Percentiles rank a stretch among this genome's conserved stretches.
These are phyloP conservation scores for Apiotrichum mycotoxinovorans DNA, from an alignment of 1,284 basidiomycete species.

Conservation along the genomic window DNA sequence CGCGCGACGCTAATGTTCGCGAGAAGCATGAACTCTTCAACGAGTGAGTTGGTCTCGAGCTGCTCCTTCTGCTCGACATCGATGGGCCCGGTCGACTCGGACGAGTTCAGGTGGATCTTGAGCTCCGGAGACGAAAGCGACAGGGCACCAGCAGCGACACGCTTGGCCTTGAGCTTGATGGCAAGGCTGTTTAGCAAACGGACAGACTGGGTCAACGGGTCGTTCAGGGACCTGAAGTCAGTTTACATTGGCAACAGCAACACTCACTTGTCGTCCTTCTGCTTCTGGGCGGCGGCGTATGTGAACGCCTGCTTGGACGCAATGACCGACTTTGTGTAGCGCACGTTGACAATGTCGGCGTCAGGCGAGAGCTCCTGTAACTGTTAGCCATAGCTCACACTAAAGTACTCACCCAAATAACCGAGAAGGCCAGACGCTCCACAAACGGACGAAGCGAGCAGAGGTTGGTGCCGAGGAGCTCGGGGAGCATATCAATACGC, in stretches of 20 bases:
- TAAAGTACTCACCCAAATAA: conserved; percentile 76
- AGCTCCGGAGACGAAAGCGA: conserved; percentile 98
- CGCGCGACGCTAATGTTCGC: conserved; percentile 92
- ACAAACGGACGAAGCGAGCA: conserved; percentile 92
- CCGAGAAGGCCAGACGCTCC: conserved; percentile 91
- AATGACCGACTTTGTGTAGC: conserved; percentile 95
- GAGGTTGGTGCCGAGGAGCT: conserved; percentile 89
- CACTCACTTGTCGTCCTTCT: conserved; percentile 88
- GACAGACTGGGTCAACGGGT: conserved; percentile 82
- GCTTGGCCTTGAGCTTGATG: conserved; percentile 74
- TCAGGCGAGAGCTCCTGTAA: conserved; percentile 74
- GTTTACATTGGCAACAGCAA: conserved; percentile 11
- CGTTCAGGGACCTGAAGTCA: conserved; percentile 61
- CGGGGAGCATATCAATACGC: conserved; percentile 97
- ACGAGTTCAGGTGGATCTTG: conserved; percentile 88
- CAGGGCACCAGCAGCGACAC: conserved; percentile 91
- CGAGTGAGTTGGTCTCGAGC: conserved; percentile 90
- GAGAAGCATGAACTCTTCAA: conserved; percentile 98
- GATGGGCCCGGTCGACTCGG: conserved; percentile 90
- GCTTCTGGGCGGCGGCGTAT: conserved; percentile 91
- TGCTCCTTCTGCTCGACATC: conserved; percentile 96
- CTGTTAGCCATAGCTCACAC: not conserved
- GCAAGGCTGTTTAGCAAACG: conserved; percentile 86
- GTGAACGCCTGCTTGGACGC: conserved; percentile 96
- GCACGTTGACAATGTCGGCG: conserved; percentile 83